A percentile compares a stretch with the other conserved stretches of the same genome.
phyloP scores from a whole-genome alignment of 1,284 basidiomycete genomes.

The Irpex sp. region DNA sequence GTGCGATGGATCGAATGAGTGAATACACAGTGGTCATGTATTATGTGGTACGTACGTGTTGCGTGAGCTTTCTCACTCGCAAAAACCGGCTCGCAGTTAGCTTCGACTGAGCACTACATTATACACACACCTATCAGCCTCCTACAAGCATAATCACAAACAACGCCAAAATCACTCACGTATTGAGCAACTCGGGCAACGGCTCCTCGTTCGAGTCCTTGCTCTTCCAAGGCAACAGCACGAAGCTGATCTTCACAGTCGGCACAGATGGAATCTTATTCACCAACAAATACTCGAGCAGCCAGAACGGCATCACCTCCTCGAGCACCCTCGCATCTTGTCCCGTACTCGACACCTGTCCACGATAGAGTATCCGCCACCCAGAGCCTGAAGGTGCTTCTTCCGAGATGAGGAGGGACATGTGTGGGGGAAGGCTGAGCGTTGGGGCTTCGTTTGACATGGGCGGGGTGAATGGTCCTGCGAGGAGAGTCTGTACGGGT shows the following conservation, averaged over 20 bases:
- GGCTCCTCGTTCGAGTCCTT: conserved; percentile 52
- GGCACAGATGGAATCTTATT: conserved; percentile 55
- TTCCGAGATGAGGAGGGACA: conserved; percentile 79
- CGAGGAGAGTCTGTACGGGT: conserved; percentile 64
- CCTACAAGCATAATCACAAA: not conserved
- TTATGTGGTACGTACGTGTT: conserved; percentile 58
- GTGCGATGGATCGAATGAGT: not conserved
- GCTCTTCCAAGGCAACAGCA: conserved; percentile 74
- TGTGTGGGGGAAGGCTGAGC: conserved; percentile 59
- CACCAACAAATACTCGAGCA: conserved; percentile 81
- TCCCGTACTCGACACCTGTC: conserved; percentile 61
- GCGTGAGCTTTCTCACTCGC: conserved; percentile 79
- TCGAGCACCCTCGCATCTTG: conserved; percentile 71
- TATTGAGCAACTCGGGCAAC: conserved; percentile 74
- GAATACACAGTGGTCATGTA: too few species aligned
- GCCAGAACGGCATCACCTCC: conserved; percentile 81
- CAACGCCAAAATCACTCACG: conserved; percentile 48
- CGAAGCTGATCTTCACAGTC: conserved; percentile 80
- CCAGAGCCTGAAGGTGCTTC: conserved; percentile 63
- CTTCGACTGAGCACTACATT: conserved; percentile 67
- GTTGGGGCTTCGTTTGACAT: conserved; percentile 71
- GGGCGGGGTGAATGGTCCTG: conserved; percentile 69
- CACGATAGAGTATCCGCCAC: conserved; percentile 79
- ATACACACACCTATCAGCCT: conserved; percentile 8
- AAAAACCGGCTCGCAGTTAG: conserved; percentile 86